phyloP scores from a whole-genome alignment of 768 basidiomycete genomes.

The Podaxis carcinomalis region DNA sequence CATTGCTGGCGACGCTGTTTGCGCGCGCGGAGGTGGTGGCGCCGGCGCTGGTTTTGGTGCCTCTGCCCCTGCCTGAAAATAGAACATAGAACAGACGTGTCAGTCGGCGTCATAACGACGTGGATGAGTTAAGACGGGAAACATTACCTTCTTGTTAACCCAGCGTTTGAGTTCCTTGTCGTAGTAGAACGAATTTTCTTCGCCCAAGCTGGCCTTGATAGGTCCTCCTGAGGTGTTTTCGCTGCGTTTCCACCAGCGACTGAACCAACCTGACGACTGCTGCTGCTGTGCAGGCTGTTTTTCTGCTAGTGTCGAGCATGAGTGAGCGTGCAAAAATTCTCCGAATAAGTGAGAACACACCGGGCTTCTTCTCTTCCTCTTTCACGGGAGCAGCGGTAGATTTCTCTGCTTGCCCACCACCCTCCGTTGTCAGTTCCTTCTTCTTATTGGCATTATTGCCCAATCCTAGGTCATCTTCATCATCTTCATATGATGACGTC shows the following conservation, averaged over 20 bases:
- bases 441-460: conserved; percentile 56
- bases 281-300: conserved; percentile 10
- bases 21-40: conserved; percentile 74
- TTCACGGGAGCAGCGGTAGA: conserved; percentile 18
- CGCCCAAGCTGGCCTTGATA: conserved; percentile 88
- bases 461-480: conserved; percentile 87
- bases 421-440: conserved; percentile 26
- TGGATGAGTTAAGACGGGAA: not conserved
- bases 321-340: not conserved
- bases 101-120: not conserved
- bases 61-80: conserved; percentile 50
- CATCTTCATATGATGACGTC: conserved; percentile 21
- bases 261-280: conserved; percentile 61
- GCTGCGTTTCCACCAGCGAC: conserved; percentile 72
- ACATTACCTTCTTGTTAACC: conserved; percentile 86
- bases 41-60: conserved; percentile 49
- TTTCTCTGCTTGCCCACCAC: conserved; percentile 12
- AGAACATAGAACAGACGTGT: conserved; percentile 2
- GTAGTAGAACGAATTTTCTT: conserved; percentile 86
- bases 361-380: conserved; percentile 18
- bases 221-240: conserved; percentile 59
- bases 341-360: conserved; percentile 18
- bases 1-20: conserved; percentile 78
- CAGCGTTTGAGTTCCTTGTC: conserved; percentile 94
- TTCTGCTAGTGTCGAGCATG: conserved; percentile 4